phyloP scores from a whole-genome alignment of 345 rosid species.

The Acer campestre region DNA sequence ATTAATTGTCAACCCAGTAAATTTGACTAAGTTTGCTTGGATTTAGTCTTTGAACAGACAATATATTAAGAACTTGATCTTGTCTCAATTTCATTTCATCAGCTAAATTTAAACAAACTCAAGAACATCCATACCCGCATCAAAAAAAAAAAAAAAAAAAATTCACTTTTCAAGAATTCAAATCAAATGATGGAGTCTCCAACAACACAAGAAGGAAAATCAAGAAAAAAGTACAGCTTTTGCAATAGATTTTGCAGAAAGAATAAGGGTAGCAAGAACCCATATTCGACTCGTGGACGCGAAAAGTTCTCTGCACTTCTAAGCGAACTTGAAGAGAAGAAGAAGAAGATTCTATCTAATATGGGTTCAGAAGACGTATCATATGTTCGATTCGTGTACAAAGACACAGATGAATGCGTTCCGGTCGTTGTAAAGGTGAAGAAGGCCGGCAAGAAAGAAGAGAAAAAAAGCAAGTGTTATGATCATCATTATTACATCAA shows the following conservation, averaged over 20 bases:
- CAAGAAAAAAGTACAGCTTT: constrained; percentile 36
- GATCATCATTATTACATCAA: background rate
- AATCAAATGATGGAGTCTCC: constrained; percentile 32
- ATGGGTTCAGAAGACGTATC: constrained; percentile 44
- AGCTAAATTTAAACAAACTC: background rate
- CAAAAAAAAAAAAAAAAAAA: background rate
- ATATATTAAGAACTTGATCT: background rate
- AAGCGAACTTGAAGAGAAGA: constrained; percentile 60
- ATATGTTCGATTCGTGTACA: constrained; percentile 59
- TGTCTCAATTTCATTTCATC: background rate
- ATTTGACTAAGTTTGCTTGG: constrained; percentile 27
- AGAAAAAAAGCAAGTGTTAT: constrained; percentile 22
- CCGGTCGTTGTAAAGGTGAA: constrained; percentile 62
- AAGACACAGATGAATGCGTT: constrained; percentile 40
- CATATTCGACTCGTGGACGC: constrained; percentile 68
- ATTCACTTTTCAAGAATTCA: constrained; percentile 15
- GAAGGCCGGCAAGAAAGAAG: constrained; percentile 32
- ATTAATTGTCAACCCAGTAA: background rate
- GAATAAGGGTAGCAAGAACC: constrained; percentile 52
- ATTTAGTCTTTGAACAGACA: constrained; percentile 20
- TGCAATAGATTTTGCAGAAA: constrained; percentile 10
- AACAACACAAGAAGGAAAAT: constrained; percentile 34
- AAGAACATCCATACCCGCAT: background rate
- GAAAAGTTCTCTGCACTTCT: constrained; percentile 73
- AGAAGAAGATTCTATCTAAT: constrained; percentile 54